These are phyloP conservation scores for Sarcomyxa edulis DNA, from an alignment of 768 basidiomycete species.

Conservation along the genomic window DNA sequence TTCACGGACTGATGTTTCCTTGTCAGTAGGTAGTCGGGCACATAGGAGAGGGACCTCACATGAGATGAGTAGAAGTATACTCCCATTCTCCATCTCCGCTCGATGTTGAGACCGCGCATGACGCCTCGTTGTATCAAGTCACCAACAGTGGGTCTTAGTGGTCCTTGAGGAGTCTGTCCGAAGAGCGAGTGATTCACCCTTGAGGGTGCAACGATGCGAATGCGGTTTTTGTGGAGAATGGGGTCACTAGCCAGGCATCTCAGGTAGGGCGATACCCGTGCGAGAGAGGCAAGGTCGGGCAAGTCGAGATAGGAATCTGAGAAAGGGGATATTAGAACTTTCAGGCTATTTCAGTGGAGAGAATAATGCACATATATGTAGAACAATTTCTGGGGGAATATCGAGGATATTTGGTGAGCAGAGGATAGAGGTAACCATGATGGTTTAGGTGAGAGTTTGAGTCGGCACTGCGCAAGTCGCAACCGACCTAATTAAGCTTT, in stretches of 20 bases:
- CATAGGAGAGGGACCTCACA: constrained; percentile 30
- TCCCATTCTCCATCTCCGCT: constrained; percentile 62
- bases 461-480: too few species aligned
- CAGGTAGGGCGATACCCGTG: constrained; percentile 41
- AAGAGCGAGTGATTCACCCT: constrained; percentile 64
- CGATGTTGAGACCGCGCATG: constrained; percentile 62
- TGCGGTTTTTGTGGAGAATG: constrained; percentile 54
- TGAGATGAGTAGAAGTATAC: constrained; percentile 57
- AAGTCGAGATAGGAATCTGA: constrained; percentile 69
- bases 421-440: not conserved
- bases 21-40: constrained; percentile 7
- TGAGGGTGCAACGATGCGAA: constrained; percentile 61
- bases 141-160: constrained; percentile 56
- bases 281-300: constrained; percentile 58
- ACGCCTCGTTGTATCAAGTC: constrained; percentile 70
- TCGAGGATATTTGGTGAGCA: constrained; percentile 17
- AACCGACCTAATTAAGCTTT: too few species aligned
- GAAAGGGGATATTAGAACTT: not conserved
- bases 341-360: not conserved
- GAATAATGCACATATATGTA: constrained; percentile 58
- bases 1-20: constrained; percentile 44
- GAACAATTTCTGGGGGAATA: constrained; percentile 51
- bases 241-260: constrained; percentile 54
- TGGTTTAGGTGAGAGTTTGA: too few species aligned
- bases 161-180: constrained; percentile 49